Conservation (phyloP, 495 filamentous ascomycete genomes). For the Penicillium desertorum region DNA sequence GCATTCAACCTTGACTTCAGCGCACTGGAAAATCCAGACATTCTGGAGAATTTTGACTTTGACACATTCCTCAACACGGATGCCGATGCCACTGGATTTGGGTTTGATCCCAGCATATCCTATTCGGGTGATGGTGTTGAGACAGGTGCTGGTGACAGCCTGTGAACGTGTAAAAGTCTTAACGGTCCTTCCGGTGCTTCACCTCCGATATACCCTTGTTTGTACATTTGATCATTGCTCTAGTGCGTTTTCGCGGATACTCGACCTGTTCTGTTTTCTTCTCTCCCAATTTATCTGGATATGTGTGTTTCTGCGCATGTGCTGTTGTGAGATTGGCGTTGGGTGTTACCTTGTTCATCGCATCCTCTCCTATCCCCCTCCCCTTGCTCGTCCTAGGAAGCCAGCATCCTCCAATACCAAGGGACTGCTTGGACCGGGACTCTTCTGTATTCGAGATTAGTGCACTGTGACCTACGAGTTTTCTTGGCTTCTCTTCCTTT, state of each 20-base stretch:
- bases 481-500: slow-evolving; percentile 29
- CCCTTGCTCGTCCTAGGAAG: slow-evolving; percentile 20
- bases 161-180: slow-evolving; percentile 42
- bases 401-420: slow-evolving; percentile 8
- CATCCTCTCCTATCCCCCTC: slow-evolving; percentile 33
- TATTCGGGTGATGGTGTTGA: slow-evolving; percentile 52
- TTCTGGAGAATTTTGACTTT: slow-evolving; percentile 94
- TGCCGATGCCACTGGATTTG: slow-evolving; percentile 49
- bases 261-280: slow-evolving; percentile 26
- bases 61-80: slow-evolving; percentile 84
- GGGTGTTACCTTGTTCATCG: slow-evolving; percentile 36
- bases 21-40: slow-evolving; percentile 59
- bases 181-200: slow-evolving; percentile 41
- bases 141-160: slow-evolving; percentile 48
- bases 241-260: slow-evolving; percentile 25
- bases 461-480: slow-evolving; percentile 40
- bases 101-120: slow-evolving; percentile 51
- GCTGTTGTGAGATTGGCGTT: slow-evolving; percentile 44
- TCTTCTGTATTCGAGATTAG: slow-evolving; percentile 37
- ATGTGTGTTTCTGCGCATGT: slow-evolving; percentile 29
- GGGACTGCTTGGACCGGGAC: slow-evolving; percentile 12
- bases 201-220: slow-evolving; percentile 50
- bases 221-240: slow-evolving; percentile 45
- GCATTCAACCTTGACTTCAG: slow-evolving; percentile 62
- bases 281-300: slow-evolving; percentile 34